phyloP scores from a whole-genome alignment of 2,329 filamentous ascomycete genomes.

The Calonectria hongkongensis region DNA sequence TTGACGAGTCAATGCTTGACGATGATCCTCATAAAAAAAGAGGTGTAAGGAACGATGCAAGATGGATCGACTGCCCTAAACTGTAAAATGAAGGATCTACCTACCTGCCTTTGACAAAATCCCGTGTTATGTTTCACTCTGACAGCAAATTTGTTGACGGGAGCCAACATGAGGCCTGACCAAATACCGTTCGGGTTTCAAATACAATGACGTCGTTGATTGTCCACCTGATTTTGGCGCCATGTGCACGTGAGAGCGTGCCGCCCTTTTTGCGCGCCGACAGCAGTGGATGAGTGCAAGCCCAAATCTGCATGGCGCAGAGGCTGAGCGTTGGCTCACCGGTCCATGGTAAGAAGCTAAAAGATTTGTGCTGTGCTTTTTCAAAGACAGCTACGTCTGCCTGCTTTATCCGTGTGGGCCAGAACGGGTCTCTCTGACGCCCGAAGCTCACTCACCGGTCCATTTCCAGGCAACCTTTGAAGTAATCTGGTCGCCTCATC shows the following conservation, averaged over 20 bases:
- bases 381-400: neutral
- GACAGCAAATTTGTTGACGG: neutral
- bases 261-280: neutral
- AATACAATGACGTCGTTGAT: conserved; percentile 21
- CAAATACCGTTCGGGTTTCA: conserved; percentile 12
- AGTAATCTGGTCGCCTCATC: conserved; percentile 3
- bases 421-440: neutral
- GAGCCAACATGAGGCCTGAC: neutral
- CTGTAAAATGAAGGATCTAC: neutral
- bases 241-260: neutral
- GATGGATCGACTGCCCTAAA: neutral
- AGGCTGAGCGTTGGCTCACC: conserved; percentile 12
- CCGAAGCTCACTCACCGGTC: conserved; percentile 1
- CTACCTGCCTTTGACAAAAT: neutral
- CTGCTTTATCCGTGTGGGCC: neutral
- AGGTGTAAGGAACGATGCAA: neutral
- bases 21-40: conserved; percentile 1
- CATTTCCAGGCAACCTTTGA: neutral
- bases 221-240: neutral
- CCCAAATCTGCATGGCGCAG: neutral
- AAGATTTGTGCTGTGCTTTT: neutral
- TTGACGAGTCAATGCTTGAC: neutral
- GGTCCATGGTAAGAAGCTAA: conserved; percentile 5
- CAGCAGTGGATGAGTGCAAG: neutral
- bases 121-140: too few species aligned